These are phyloP conservation scores for Ophiostoma australiae DNA, from an alignment of 2,329 filamentous ascomycete genomes.

Conservation along the genomic window DNA sequence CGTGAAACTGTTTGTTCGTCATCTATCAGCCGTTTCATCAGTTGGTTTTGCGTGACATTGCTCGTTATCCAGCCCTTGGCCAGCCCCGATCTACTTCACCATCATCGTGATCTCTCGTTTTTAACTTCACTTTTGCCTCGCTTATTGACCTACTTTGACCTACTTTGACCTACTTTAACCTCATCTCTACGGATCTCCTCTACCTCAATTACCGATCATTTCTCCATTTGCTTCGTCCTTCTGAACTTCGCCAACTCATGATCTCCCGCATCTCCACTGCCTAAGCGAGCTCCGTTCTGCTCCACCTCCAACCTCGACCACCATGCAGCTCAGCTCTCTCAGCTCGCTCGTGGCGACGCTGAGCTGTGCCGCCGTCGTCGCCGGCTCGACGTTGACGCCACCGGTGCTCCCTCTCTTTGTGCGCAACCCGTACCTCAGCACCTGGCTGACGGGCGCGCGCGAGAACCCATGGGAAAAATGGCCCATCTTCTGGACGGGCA, in stretches of 20 bases:
- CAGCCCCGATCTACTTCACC: background rate
- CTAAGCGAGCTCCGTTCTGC: slow-evolving; percentile 4
- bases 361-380: slow-evolving; percentile 33
- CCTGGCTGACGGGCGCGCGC: slow-evolving; percentile 62
- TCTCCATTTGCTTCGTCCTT: background rate
- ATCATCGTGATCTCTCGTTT: background rate
- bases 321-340: slow-evolving; percentile 24
- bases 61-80: background rate
- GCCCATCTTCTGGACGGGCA: slow-evolving; percentile 57
- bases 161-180: background rate
- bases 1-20: slow-evolving; percentile 2
- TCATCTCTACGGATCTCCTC: background rate
- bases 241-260: background rate
- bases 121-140: background rate
- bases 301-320: slow-evolving; percentile 9
- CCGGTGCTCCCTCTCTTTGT: slow-evolving; percentile 55
- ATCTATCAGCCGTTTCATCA: background rate
- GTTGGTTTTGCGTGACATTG: background rate
- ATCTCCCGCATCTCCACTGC: slow-evolving; percentile 1
- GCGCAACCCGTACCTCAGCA: slow-evolving; percentile 56
- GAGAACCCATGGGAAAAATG: slow-evolving; percentile 74
- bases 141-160: background rate
- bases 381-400: slow-evolving; percentile 51
- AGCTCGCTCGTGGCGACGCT: slow-evolving; percentile 20
- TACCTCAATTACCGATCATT: background rate